Conservation (phyloP, 2,329 filamentous ascomycete species). For the Colletotrichum sp. region DNA sequence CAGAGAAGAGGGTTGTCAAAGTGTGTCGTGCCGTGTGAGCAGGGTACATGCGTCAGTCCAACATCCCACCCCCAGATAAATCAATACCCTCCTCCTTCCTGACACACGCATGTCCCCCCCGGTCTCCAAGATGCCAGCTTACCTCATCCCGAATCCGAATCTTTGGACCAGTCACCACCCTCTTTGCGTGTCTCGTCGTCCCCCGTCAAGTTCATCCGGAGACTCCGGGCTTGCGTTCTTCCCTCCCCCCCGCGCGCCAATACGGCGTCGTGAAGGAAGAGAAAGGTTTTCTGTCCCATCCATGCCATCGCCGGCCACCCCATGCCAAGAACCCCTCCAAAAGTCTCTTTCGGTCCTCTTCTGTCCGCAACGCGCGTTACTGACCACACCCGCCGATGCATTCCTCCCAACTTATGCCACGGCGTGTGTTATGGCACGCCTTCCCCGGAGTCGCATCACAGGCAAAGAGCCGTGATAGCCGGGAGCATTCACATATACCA, state of each 20-base stretch:
- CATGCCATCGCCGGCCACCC: neutral
- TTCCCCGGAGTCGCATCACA: neutral
- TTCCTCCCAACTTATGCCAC: neutral
- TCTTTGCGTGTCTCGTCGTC: neutral
- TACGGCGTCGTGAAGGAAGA: neutral
- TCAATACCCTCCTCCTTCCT: neutral
- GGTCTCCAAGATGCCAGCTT: neutral
- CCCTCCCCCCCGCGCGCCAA: neutral
- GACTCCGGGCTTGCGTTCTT: neutral
- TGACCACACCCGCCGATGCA: neutral
- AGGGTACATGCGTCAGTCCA: neutral
- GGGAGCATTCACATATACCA: neutral
- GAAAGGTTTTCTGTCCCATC: neutral
- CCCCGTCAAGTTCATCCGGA: constrained; percentile 4
- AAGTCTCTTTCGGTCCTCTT: neutral
- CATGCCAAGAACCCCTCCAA: neutral
- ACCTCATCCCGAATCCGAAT: neutral
- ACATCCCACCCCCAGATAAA: neutral
- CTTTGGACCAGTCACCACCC: neutral
- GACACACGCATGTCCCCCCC: neutral
- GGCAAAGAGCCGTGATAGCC: neutral
- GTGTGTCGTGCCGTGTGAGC: neutral
- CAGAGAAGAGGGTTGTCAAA: neutral
- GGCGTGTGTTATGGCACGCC: neutral
- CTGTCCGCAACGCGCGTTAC: neutral